Conservation (phyloP, 2,329 filamentous ascomycete species). For the Nemania diffusa region DNA sequence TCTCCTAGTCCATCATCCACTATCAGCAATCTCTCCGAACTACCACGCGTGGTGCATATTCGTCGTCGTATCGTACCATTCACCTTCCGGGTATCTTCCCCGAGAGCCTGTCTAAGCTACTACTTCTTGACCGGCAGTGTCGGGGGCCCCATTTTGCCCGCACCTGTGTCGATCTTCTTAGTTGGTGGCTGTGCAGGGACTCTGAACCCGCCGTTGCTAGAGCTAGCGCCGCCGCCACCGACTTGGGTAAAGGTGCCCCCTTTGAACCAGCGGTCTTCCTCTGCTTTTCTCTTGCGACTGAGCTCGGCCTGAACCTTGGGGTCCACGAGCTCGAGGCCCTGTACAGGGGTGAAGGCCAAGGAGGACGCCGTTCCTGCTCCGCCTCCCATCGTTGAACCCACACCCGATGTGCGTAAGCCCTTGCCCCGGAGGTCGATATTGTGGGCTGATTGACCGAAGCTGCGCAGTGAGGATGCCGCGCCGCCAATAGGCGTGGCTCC, state of each 20-base stretch:
- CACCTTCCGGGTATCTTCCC: constrained; percentile 2
- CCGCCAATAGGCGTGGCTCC: constrained; percentile 72
- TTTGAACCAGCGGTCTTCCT: constrained; percentile 97
- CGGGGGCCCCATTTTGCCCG: constrained; percentile 60
- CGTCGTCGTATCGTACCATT: constrained; percentile 7
- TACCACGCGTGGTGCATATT: constrained; percentile 8
- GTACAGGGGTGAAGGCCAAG: constrained; percentile 92
- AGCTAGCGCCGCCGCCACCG: constrained; percentile 51
- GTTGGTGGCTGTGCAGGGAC: constrained; percentile 67
- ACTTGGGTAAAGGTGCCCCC: constrained; percentile 96
- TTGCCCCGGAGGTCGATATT: constrained; percentile 78
- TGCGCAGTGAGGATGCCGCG: constrained; percentile 82
- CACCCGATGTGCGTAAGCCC: constrained; percentile 83
- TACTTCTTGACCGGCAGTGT: constrained; percentile 45
- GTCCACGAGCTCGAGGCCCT: constrained; percentile 94
- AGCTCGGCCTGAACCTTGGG: constrained; percentile 90
- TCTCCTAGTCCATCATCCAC: constrained; percentile 11
- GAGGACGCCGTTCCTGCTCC: constrained; percentile 82
- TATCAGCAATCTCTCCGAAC: neutral
- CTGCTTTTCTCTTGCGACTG: constrained; percentile 88
- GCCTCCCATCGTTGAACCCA: constrained; percentile 75
- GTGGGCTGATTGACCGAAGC: constrained; percentile 73
- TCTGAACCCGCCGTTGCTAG: constrained; percentile 75
- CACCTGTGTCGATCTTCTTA: constrained; percentile 78
- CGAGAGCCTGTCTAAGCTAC: neutral